A percentile compares a stretch with the other conserved stretches of the same genome.
These are phyloP conservation scores for Calamus simplicifolius DNA, from an alignment of 176 grass and related monocot species.

Conservation along the genomic window DNA sequence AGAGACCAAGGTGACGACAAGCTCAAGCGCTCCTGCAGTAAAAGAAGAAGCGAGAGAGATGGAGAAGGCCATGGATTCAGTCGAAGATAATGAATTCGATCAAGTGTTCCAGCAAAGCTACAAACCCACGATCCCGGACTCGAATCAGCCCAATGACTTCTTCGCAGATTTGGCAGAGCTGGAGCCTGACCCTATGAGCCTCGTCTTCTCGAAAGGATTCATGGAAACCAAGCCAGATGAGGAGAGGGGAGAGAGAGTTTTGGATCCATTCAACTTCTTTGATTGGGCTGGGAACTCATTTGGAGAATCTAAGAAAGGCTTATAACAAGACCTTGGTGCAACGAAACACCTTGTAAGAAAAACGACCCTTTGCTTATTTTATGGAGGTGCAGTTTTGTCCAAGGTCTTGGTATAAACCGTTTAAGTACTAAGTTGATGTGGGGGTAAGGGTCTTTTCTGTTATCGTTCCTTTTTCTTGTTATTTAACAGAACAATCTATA, in stretches of 20 bases:
- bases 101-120: slow-evolving; percentile 59
- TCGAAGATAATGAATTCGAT: slow-evolving; percentile 41
- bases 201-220: slow-evolving; percentile 86
- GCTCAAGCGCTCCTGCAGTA: slow-evolving; percentile 14
- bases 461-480: slow-evolving; percentile 16
- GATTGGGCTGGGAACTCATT: slow-evolving; percentile 57
- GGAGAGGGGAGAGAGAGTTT: slow-evolving; percentile 24
- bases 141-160: slow-evolving; percentile 66
- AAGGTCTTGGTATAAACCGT: slow-evolving; percentile 52
- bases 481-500: slow-evolving; percentile 17
- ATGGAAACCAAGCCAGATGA: slow-evolving; percentile 47
- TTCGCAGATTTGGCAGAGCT: slow-evolving; percentile 77
- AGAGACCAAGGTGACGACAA: slow-evolving; percentile 33
- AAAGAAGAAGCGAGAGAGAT: slow-evolving; percentile 29
- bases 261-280: slow-evolving; percentile 51
- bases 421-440: slow-evolving; percentile 11
- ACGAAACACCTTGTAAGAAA: slow-evolving; percentile 4
- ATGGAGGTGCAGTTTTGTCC: slow-evolving; percentile 23
- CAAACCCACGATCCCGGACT: slow-evolving; percentile 56
- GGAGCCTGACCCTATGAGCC: slow-evolving; percentile 72
- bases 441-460: slow-evolving; percentile 9
- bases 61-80: slow-evolving; percentile 2
- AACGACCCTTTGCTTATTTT: slow-evolving; percentile 24
- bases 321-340: slow-evolving; percentile 43
- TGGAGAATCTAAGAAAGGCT: slow-evolving; percentile 35